Conservation (phyloP, 257 asterid genomes). For the Nicotiana tomentosiformis region DNA sequence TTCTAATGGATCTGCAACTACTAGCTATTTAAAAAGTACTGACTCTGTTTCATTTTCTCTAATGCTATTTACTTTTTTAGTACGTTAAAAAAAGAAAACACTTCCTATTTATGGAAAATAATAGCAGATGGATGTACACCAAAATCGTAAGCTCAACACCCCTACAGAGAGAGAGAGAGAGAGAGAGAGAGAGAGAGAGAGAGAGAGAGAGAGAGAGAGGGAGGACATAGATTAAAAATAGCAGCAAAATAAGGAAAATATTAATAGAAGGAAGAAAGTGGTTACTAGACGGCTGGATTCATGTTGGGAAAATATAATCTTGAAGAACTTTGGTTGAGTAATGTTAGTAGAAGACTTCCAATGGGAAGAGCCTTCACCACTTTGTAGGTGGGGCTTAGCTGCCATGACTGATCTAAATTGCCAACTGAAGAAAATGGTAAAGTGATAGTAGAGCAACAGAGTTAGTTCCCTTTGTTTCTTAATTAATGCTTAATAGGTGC, state of each 20-base stretch:
- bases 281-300: neutral
- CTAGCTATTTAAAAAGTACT: too few relatives aligned
- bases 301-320: neutral
- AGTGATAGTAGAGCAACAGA: neutral
- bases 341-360: neutral
- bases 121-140: neutral
- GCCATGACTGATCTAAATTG: neutral
- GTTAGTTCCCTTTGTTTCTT: neutral
- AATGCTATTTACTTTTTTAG: too few relatives aligned
- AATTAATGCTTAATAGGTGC: neutral
- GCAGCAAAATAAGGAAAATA: neutral
- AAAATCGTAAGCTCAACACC: neutral
- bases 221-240: neutral
- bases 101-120: too few relatives aligned
- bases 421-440: too few relatives aligned
- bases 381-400: neutral
- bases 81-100: too few relatives aligned
- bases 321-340: neutral
- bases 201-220: too few relatives aligned
- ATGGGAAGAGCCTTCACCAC: neutral
- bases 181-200: too few relatives aligned
- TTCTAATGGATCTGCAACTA: neutral
- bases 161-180: neutral
- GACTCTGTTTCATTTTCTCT: too few relatives aligned
- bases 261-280: neutral